Evolutionary conservation across 176 grass and related monocot genomes (phyloP).

Genomic region (Musa schizocarpa): DNA sequence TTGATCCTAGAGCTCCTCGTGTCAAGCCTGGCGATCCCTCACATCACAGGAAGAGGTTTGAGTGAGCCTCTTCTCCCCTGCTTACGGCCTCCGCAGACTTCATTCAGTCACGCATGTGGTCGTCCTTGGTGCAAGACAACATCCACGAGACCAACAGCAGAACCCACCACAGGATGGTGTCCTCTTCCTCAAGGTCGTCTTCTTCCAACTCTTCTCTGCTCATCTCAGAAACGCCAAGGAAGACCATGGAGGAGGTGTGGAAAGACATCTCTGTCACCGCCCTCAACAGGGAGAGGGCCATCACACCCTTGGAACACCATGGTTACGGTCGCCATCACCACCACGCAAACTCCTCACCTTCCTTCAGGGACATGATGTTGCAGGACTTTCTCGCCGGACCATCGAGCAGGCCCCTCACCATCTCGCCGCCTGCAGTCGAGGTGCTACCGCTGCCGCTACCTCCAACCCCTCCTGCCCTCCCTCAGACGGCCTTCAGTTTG

Average conservation of each 20-base stretch:
- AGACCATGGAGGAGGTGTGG: slow-evolving; percentile 14
- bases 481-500: slow-evolving; percentile 1
- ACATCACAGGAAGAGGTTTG: too few relatives aligned
- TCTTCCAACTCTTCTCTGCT: not conserved
- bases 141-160: not conserved
- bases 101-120: not conserved
- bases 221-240: not conserved
- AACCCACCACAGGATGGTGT: not conserved
- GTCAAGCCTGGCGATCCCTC: too few relatives aligned
- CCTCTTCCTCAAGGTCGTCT: not conserved
- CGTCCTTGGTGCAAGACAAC: not conserved
- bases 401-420: not conserved
- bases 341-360: not conserved
- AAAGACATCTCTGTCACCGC: slow-evolving; percentile 4
- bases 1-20: too few relatives aligned
- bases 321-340: not conserved
- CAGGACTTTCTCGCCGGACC: slow-evolving; percentile 17
- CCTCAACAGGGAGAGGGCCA: not conserved
- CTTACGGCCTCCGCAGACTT: too few relatives aligned
- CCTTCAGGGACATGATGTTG: not conserved
- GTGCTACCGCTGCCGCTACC: not conserved
- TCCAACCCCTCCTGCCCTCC: not conserved
- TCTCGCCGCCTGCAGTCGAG: not conserved
- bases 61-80: too few relatives aligned
- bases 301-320: not conserved